Conservation (phyloP, 2,329 filamentous ascomycete genomes). For the Talaromyces verruculosus region DNA sequence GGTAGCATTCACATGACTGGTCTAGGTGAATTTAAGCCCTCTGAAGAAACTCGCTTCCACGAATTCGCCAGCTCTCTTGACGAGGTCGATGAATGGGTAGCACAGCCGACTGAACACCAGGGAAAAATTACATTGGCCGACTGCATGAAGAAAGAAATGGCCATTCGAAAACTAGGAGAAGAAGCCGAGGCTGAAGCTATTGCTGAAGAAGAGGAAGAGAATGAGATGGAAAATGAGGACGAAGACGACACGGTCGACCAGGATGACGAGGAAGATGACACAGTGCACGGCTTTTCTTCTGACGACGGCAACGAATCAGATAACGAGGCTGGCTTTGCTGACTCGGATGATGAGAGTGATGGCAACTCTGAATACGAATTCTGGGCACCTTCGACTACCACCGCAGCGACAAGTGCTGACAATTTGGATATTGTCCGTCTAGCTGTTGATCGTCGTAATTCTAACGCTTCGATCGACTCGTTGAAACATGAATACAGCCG, state of each 20-base stretch:
- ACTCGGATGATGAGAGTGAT: conserved; percentile 67
- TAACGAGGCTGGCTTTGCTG: conserved; percentile 70
- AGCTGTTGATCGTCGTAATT: conserved; percentile 48
- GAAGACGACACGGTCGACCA: conserved; percentile 62
- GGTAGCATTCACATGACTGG: conserved; percentile 38
- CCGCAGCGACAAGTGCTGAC: conserved; percentile 56
- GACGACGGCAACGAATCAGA: conserved; percentile 78
- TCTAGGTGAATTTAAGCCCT: conserved; percentile 42
- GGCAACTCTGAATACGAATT: conserved; percentile 64
- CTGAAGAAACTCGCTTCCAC: conserved; percentile 64
- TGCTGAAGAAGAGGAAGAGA: conserved; percentile 66
- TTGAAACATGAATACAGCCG: conserved; percentile 34
- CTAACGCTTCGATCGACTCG: conserved; percentile 58
- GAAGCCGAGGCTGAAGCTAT: conserved; percentile 90
- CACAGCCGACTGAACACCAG: conserved; percentile 63
- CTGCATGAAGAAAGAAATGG: conserved; percentile 84
- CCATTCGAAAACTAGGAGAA: conserved; percentile 78
- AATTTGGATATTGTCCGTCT: conserved; percentile 51
- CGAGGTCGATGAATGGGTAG: conserved; percentile 89
- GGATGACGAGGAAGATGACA: conserved; percentile 57
- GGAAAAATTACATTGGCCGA: conserved; percentile 83
- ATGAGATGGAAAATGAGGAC: conserved; percentile 50
- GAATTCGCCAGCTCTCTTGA: conserved; percentile 84
- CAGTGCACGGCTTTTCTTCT: conserved; percentile 48
- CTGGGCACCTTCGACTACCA: conserved; percentile 54